Evolutionary conservation across 352 stramenopile genomes (phyloP).

Genomic region (Globisporangium megalacanthum): DNA sequence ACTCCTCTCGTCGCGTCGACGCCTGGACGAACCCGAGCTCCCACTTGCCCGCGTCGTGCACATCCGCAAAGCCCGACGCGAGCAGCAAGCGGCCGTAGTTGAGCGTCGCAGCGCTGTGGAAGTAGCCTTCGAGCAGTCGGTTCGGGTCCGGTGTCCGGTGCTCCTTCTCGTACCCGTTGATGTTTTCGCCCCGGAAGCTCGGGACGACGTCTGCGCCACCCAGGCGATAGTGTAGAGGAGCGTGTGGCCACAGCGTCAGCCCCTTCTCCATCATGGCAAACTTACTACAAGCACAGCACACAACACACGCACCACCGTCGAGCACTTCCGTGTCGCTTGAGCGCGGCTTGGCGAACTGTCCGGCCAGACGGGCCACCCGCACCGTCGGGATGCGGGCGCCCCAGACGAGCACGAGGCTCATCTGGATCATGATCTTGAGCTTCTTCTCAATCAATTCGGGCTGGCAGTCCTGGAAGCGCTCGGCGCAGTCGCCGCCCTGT

Average conservation of each 20-base stretch:
- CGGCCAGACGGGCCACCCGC: conserved; percentile 96
- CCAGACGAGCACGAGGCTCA: conserved; percentile 97
- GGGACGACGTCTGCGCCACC: conserved; percentile 77
- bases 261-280: no score
- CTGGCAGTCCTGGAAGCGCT: conserved; percentile 94
- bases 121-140: conserved; percentile 95
- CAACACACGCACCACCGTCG: conserved; percentile 60
- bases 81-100: conserved; percentile 97
- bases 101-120: conserved; percentile 96
- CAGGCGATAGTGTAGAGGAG: neutral
- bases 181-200: conserved; percentile 97
- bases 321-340: conserved; percentile 93
- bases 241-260: neutral
- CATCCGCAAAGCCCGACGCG: conserved; percentile 95
- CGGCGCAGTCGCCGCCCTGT: conserved; percentile 98
- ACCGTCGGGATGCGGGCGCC: conserved; percentile 96
- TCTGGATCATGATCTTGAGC: conserved; percentile 95
- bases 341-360: conserved; percentile 98
- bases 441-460: conserved; percentile 87
- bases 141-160: conserved; percentile 91
- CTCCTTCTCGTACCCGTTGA: conserved; percentile 94
- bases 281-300: neutral
- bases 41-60: conserved; percentile 95
- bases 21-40: conserved; percentile 98
- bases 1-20: conserved; percentile 90